Evolutionary conservation across 805 yeast genomes (phyloP), one percentile per base, ranked within the genome.

Genomic region (Alloascoidea africana): DNA sequence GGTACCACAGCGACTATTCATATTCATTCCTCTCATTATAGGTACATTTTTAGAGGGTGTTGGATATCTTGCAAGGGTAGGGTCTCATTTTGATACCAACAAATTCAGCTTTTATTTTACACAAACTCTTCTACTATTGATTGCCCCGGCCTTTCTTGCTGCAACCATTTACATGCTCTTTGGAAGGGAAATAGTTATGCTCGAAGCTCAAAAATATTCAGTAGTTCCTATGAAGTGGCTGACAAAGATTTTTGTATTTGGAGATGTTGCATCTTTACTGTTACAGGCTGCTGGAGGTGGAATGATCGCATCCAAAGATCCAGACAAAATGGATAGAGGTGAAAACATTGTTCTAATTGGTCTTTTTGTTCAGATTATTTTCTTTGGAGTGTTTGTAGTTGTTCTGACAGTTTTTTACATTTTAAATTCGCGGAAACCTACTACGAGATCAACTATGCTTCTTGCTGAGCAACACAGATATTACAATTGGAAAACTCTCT

Each of bases 301-400:
- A 3, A 15, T 49, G n/a, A 8, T n/a, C n/a, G 30, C 30, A 23
- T 8, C 13, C n/a, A n/a, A n/a, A 8, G n/a, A 23, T 23, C n/a
- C n/a, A n/a, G n/a, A n/a, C n/a, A n/a, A n/a, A n/a, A n/a, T n/a
- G n/a, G 30, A 23, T 8, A 8, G 8, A n/a, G 62, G 60, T 16
- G 35, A 42, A 15, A 32, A 42, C 5, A 27, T 59, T 6, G 45
- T 52, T 17, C 41, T 53, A 13, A 55, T 42, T 13, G 63, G 63
- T 17, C 39, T 59, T 16, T 43, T 46, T 36, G 43, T 59, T 6
- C 62, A 58, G 41, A 41, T 57, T 16, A 44, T 41, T 2, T 51
- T 53, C 35, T 54, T 59, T 39, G 53, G 48, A 3, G 15, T 52
- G 16, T 59, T 59, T 34, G 42, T 52, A 11, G 27, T 46, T 14